Conservation (phyloP, 768 basidiomycete species). For the Gymnopilus dilepis region DNA sequence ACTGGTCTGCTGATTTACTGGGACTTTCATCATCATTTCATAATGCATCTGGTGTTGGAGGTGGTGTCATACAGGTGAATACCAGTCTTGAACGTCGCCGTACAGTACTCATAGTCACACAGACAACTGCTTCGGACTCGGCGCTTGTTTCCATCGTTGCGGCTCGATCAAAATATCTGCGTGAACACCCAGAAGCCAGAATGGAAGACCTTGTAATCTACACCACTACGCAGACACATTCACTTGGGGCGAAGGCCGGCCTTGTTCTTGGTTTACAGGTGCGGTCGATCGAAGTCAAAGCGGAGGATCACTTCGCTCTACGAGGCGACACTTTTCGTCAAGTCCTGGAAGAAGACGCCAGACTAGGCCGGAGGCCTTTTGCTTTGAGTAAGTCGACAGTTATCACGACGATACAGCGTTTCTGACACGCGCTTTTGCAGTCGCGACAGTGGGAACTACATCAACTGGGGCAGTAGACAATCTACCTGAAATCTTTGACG, state of each 20-base stretch:
- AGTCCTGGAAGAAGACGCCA: conserved; percentile 69
- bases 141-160: conserved; percentile 79
- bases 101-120: neutral
- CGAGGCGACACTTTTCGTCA: conserved; percentile 64
- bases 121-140: conserved; percentile 90
- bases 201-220: conserved; percentile 79
- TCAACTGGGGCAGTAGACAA: conserved; percentile 88
- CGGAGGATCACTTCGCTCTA: conserved; percentile 69
- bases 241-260: conserved; percentile 77
- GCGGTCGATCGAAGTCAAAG: conserved; percentile 67
- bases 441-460: conserved; percentile 92
- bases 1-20: conserved; percentile 87
- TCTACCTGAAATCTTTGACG: conserved; percentile 71
- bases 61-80: conserved; percentile 80
- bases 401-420: neutral
- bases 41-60: conserved; percentile 71
- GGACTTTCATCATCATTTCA: conserved; percentile 72
- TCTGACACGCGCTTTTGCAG: conserved; percentile 41
- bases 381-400: conserved; percentile 68
- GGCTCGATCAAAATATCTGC: conserved; percentile 67
- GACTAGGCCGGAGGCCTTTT: conserved; percentile 73
- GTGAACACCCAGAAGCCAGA: conserved; percentile 50
- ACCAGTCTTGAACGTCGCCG: neutral
- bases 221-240: conserved; percentile 90
- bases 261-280: conserved; percentile 80